Percentiles rank a stretch among this genome's conserved stretches.
These are phyloP conservation scores for Camellia lanceoleosa DNA, from an alignment of 148 eudicot genomes.

Conservation along the genomic window DNA sequence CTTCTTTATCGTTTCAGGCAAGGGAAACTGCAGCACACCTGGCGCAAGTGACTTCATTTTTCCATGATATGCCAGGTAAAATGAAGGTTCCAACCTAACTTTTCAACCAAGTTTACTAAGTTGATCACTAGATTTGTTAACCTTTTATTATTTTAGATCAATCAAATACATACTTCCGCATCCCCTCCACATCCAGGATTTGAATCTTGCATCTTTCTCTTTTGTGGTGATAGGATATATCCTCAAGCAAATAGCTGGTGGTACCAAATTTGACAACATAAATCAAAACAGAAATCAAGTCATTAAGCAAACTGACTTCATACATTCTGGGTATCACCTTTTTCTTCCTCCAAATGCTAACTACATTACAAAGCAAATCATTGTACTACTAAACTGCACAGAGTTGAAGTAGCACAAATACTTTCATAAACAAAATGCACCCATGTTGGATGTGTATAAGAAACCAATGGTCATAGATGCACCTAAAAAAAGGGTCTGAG, in stretches of 20 bases:
- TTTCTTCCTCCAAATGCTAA: neutral
- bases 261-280: neutral
- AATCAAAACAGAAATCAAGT: conserved; percentile 2
- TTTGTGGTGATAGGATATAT: neutral
- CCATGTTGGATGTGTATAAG: neutral
- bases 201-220: neutral
- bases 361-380: neutral
- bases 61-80: neutral
- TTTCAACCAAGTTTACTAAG: neutral
- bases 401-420: neutral
- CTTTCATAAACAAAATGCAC: neutral
- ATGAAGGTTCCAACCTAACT: neutral
- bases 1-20: neutral
- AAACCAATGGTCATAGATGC: neutral
- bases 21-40: neutral
- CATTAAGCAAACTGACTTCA: neutral
- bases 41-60: neutral
- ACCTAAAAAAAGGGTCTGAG: neutral
- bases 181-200: neutral
- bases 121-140: neutral
- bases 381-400: neutral
- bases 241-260: neutral
- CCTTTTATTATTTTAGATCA: neutral
- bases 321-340: neutral
- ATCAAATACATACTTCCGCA: neutral